Evolutionary conservation across 2,329 filamentous ascomycete genomes (phyloP).

Genomic region (Pseudogymnoascus sp.): DNA sequence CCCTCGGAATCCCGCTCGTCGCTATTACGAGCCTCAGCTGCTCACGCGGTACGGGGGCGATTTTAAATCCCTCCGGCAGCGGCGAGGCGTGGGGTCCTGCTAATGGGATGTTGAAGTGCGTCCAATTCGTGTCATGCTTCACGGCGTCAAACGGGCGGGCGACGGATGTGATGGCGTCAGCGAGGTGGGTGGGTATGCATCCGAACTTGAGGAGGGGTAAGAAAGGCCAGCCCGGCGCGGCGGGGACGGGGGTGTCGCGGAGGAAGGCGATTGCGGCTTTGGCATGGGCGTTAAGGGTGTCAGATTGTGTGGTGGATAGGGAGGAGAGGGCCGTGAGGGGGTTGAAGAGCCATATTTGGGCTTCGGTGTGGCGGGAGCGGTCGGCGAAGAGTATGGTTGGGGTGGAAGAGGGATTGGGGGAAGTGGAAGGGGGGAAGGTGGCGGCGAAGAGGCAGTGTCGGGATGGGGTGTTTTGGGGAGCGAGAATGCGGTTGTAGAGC

Average conservation of each 20-base stretch:
- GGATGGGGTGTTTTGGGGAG: slow-evolving; percentile 22
- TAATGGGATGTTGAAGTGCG: slow-evolving; percentile 17
- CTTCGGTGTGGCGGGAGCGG: slow-evolving; percentile 22
- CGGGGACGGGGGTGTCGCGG: slow-evolving; percentile 16
- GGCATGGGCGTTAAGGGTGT: slow-evolving; percentile 14
- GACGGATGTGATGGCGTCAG: slow-evolving; percentile 12
- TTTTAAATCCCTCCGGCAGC: slow-evolving; percentile 16
- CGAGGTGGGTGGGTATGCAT: slow-evolving; percentile 18
- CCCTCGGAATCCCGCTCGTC: slow-evolving; percentile 22
- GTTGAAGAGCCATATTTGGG: slow-evolving; percentile 26
- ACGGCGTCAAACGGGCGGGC: slow-evolving; percentile 13
- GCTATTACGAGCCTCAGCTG: slow-evolving; percentile 22
- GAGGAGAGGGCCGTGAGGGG: slow-evolving; percentile 14
- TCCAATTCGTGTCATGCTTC: slow-evolving; percentile 18
- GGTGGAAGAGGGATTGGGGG: slow-evolving; percentile 7
- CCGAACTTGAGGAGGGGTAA: slow-evolving; percentile 18
- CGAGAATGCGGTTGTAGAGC: slow-evolving; percentile 22
- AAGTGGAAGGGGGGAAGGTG: slow-evolving; percentile 9
- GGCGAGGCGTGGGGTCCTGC: not conserved
- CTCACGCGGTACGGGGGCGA: slow-evolving; percentile 18
- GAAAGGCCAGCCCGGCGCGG: slow-evolving; percentile 27
- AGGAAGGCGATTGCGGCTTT: slow-evolving; percentile 16
- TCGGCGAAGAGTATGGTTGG: slow-evolving; percentile 25
- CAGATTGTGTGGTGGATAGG: slow-evolving; percentile 3
- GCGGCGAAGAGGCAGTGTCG: slow-evolving; percentile 25